Evolutionary conservation across 768 basidiomycete genomes (phyloP).

Genomic region (Nevesoporus exiguus): DNA sequence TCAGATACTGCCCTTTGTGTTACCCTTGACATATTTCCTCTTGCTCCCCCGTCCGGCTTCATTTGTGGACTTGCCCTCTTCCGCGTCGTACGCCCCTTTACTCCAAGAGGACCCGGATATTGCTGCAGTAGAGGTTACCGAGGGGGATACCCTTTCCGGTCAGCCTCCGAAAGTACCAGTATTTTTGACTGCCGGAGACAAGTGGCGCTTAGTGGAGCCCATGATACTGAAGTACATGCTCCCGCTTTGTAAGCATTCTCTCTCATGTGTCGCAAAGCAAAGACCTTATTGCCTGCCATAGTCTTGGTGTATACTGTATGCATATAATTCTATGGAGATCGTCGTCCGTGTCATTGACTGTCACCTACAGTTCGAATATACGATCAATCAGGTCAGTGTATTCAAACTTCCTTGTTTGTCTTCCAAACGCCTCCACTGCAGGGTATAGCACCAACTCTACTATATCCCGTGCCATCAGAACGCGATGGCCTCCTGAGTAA

Average conservation of each 20-base stretch:
- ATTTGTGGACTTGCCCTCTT: conserved; percentile 42
- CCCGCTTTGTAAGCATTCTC: conserved; percentile 67
- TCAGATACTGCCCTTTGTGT: conserved; percentile 79
- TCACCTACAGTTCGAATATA: conserved; percentile 76
- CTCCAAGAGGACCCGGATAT: conserved; percentile 32
- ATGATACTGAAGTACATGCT: conserved; percentile 83
- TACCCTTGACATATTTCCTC: conserved; percentile 73
- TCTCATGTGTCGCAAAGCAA: neutral
- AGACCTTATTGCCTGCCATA: conserved; percentile 18
- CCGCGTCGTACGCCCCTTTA: conserved; percentile 36
- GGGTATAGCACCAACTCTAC: conserved; percentile 89
- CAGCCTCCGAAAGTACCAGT: conserved; percentile 42
- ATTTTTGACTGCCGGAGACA: conserved; percentile 65
- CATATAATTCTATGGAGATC: conserved; percentile 2
- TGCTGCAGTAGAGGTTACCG: conserved; percentile 21
- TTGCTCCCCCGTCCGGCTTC: conserved; percentile 63
- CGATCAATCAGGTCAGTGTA: conserved; percentile 71
- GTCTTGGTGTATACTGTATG: conserved; percentile 65
- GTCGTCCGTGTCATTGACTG: neutral
- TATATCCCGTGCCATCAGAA: conserved; percentile 67
- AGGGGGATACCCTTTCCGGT: conserved; percentile 27
- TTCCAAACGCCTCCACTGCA: conserved; percentile 25
- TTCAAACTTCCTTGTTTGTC: neutral
- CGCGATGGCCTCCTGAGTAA: conserved; percentile 61
- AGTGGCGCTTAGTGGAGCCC: conserved; percentile 78